These are phyloP conservation scores for Pachysandra terminalis DNA, from an alignment of 164 flowering plant genomes.

Conservation along the genomic window DNA sequence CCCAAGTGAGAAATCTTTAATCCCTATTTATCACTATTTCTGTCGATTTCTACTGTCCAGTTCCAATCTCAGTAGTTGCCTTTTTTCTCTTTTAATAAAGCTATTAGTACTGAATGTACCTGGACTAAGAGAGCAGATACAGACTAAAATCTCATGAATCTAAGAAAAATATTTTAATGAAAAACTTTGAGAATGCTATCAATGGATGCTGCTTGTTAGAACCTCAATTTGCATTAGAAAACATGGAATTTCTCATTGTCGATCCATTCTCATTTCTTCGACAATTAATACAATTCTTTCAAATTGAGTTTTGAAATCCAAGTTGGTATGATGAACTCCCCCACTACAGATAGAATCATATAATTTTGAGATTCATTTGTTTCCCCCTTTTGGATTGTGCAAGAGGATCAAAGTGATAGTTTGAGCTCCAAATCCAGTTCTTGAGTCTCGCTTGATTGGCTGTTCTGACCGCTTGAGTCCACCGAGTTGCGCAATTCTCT, in stretches of 20 bases:
- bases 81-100: not conserved
- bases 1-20: not conserved
- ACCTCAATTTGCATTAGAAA: not conserved
- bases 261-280: not conserved
- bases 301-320: constrained; percentile 7
- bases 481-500: constrained; percentile 31
- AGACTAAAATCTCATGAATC: not conserved
- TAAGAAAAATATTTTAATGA: not conserved
- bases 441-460: constrained; percentile 51
- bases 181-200: not conserved
- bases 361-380: not conserved
- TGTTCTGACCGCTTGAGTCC: constrained; percentile 58
- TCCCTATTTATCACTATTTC: not conserved
- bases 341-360: constrained; percentile 4
- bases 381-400: not conserved
- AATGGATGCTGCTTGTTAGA: not conserved
- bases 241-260: not conserved
- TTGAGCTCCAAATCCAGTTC: constrained; percentile 77
- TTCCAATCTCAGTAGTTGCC: not conserved
- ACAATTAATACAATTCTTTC: not conserved
- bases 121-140: not conserved
- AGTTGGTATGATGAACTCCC: constrained; percentile 1
- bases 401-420: constrained; percentile 37
- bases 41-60: too few relatives aligned
- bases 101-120: too few relatives aligned